Conservation (phyloP, 1,284 basidiomycete species). For the Heterobasidion parviporum region DNA sequence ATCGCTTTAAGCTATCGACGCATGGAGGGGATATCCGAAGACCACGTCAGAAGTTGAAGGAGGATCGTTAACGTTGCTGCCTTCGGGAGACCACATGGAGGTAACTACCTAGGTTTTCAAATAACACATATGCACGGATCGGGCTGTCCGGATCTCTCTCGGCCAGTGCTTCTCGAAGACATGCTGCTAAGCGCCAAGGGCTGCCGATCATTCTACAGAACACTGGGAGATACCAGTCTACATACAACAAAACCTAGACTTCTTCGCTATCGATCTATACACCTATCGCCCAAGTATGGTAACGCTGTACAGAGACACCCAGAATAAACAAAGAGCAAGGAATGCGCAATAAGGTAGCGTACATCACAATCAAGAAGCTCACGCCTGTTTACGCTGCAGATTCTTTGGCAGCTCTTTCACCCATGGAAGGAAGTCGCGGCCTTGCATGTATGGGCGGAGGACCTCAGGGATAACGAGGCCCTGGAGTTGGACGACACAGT, state of each 20-base stretch:
- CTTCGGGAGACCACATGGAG: no score
- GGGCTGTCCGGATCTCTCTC: no score
- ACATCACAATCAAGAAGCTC: background rate
- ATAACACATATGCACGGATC: no score
- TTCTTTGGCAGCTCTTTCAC: conserved; percentile 78
- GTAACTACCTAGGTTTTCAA: no score
- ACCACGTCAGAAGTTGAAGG: no score
- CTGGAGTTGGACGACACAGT: conserved; percentile 25
- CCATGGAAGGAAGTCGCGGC: conserved; percentile 89
- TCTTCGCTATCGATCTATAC: background rate
- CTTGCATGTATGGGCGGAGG: conserved; percentile 92
- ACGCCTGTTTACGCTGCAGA: conserved; percentile 65
- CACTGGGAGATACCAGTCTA: background rate
- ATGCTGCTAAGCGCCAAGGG: background rate
- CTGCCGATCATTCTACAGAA: background rate
- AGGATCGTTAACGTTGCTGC: no score
- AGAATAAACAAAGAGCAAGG: background rate
- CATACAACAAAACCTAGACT: background rate
- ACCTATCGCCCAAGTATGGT: background rate
- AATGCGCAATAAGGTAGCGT: background rate
- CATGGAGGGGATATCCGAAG: no score
- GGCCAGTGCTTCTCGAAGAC: no score
- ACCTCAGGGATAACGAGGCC: conserved; percentile 86
- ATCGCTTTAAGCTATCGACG: background rate
- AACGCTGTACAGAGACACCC: no score